phyloP scores from a whole-genome alignment of 164 flowering plant species.

The Paratinospora sagittata region DNA sequence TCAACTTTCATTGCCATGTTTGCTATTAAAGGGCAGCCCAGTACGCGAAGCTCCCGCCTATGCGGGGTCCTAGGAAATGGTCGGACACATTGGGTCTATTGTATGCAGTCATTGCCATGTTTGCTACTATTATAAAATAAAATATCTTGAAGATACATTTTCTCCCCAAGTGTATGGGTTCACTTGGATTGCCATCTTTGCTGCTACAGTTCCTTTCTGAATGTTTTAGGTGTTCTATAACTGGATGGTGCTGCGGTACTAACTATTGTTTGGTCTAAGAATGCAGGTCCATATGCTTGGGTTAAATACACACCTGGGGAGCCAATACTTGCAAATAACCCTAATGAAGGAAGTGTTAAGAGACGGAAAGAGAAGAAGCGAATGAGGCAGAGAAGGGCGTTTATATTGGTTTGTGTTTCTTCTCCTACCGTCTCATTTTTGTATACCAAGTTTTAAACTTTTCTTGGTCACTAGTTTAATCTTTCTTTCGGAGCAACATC shows the following conservation, averaged over 20 bases:
- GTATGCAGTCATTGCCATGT: too few relatives aligned
- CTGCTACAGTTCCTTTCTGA: neutral
- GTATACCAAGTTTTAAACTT: too few relatives aligned
- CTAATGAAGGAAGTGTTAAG: conserved; percentile 79
- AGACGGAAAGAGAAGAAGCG: conserved; percentile 79
- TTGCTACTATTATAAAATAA: too few relatives aligned
- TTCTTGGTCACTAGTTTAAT: neutral
- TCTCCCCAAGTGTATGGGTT: too few relatives aligned
- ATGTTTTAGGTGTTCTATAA: neutral
- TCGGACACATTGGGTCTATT: too few relatives aligned
- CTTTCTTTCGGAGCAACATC: neutral
- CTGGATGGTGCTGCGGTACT: neutral
- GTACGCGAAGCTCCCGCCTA: too few relatives aligned
- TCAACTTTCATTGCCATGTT: too few relatives aligned
- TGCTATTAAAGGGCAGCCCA: too few relatives aligned
- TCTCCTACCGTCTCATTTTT: neutral
- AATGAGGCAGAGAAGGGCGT: conserved; percentile 46
- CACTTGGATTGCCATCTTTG: neutral
- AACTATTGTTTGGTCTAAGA: conserved; percentile 2
- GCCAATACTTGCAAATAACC: conserved; percentile 50
- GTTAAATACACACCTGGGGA: conserved; percentile 57
- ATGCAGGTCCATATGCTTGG: conserved; percentile 83
- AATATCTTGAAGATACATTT: too few relatives aligned
- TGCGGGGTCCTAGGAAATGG: too few relatives aligned
- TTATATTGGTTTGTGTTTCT: conserved; percentile 44